Conservation (phyloP, 306 rosid species). For the Casuarina glauca region DNA sequence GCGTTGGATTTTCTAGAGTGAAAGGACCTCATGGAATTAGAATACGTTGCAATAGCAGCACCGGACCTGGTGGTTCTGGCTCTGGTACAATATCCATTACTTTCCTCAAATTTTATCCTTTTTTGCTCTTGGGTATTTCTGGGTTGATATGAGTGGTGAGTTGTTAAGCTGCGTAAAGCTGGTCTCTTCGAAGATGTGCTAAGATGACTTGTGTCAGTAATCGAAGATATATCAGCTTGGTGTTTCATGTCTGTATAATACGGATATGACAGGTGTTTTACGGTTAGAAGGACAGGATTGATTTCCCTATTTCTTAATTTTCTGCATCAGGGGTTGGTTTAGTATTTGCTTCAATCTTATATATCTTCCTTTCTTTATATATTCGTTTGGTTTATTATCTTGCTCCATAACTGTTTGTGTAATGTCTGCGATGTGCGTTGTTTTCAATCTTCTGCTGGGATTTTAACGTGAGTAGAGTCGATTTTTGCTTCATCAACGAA, state of each 20-base stretch:
- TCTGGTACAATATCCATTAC: conserved; percentile 1
- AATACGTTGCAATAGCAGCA: conserved; percentile 3
- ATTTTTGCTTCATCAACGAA: neutral
- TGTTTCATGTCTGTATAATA: neutral
- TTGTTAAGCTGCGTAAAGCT: neutral
- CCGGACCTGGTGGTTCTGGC: neutral
- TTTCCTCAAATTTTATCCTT: neutral
- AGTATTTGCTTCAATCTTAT: neutral
- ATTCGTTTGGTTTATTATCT: neutral
- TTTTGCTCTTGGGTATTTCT: neutral
- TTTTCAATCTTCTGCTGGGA: neutral
- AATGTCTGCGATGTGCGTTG: neutral
- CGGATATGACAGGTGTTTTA: neutral
- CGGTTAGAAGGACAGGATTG: neutral
- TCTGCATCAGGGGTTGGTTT: neutral
- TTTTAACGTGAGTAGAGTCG: neutral
- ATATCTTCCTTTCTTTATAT: neutral
- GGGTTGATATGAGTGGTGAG: neutral
- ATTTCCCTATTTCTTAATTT: neutral
- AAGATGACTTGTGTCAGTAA: neutral
- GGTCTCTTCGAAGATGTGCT: neutral
- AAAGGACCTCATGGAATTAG: neutral
- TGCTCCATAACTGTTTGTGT: neutral
- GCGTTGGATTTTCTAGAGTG: neutral
- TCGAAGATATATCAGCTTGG: neutral